phyloP scores from a whole-genome alignment of 148 eudicot species.

The Spergularia marina region DNA sequence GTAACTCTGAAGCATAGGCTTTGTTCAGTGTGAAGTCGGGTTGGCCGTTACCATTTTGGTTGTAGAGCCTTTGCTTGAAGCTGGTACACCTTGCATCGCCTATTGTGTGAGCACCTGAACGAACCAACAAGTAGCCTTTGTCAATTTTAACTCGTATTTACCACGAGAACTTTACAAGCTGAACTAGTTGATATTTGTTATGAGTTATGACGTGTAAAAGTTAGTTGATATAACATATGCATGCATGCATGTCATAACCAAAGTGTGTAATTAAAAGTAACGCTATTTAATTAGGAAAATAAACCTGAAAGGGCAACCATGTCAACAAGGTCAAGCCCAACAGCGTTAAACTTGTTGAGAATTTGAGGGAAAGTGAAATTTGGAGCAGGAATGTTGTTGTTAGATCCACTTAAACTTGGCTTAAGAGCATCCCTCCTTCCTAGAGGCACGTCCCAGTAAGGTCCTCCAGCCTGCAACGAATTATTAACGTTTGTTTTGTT shows the following conservation, averaged over 20 bases:
- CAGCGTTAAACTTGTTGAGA: constrained; percentile 58
- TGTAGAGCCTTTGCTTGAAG: constrained; percentile 94
- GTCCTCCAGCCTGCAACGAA: constrained; percentile 56
- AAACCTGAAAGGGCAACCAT: constrained; percentile 85
- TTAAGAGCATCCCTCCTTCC: constrained; percentile 72
- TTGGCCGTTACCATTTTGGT: constrained; percentile 51
- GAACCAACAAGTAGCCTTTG: not conserved
- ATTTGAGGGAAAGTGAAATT: constrained; percentile 78
- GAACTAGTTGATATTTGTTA: too few relatives aligned
- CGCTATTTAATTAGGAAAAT: too few relatives aligned
- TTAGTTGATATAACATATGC: too few relatives aligned
- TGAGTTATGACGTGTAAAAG: too few relatives aligned
- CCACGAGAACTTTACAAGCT: too few relatives aligned
- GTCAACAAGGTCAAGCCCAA: constrained; percentile 67
- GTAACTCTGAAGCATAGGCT: constrained; percentile 50
- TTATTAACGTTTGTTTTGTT: too few relatives aligned
- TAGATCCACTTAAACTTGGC: constrained; percentile 80
- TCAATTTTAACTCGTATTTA: too few relatives aligned
- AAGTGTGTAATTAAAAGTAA: too few relatives aligned
- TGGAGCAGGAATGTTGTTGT: constrained; percentile 82
- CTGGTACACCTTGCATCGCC: constrained; percentile 80
- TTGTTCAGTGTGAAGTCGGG: constrained; percentile 54
- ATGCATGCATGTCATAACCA: not conserved
- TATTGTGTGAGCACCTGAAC: constrained; percentile 82
- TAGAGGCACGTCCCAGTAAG: constrained; percentile 77